These are phyloP conservation scores for Acer negundo DNA, from an alignment of 345 rosid genomes.

Conservation along the genomic window DNA sequence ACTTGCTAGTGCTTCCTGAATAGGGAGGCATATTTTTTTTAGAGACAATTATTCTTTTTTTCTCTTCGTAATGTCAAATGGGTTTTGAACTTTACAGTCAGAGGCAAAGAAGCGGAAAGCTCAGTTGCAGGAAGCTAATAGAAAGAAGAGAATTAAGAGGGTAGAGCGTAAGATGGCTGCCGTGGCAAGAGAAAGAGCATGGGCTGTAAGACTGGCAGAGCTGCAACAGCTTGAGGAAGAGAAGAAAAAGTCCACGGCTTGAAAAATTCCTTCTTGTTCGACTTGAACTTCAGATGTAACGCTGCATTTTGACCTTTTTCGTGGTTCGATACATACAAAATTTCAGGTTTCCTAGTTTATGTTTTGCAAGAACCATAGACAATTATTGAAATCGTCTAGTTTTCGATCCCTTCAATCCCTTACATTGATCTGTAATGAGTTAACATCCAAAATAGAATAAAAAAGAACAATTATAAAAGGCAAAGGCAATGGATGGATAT, in stretches of 20 bases:
- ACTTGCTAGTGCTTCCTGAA: background rate
- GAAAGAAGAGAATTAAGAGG: constrained; percentile 61
- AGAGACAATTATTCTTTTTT: background rate
- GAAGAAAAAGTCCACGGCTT: constrained; percentile 61
- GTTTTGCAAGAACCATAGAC: background rate
- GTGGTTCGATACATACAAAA: background rate
- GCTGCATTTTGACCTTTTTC: background rate
- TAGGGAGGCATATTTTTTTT: background rate
- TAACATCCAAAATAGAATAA: too few species aligned
- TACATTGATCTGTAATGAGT: too few species aligned
- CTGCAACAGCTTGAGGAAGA: constrained; percentile 77
- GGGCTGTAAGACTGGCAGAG: constrained; percentile 76
- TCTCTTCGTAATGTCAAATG: background rate
- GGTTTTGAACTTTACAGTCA: constrained; percentile 49
- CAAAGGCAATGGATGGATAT: too few species aligned
- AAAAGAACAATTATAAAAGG: too few species aligned
- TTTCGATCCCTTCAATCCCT: background rate
- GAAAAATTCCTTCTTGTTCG: constrained; percentile 17
- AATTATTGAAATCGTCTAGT: background rate
- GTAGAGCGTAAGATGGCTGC: constrained; percentile 85
- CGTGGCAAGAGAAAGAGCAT: constrained; percentile 87
- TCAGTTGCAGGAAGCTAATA: constrained; percentile 74
- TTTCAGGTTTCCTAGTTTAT: background rate
- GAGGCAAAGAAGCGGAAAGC: constrained; percentile 94
- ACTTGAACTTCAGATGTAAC: constrained; percentile 1